Evolutionary conservation across 2,329 filamentous ascomycete species (phyloP).

Genomic region (Pseudogymnoascus sp.): DNA sequence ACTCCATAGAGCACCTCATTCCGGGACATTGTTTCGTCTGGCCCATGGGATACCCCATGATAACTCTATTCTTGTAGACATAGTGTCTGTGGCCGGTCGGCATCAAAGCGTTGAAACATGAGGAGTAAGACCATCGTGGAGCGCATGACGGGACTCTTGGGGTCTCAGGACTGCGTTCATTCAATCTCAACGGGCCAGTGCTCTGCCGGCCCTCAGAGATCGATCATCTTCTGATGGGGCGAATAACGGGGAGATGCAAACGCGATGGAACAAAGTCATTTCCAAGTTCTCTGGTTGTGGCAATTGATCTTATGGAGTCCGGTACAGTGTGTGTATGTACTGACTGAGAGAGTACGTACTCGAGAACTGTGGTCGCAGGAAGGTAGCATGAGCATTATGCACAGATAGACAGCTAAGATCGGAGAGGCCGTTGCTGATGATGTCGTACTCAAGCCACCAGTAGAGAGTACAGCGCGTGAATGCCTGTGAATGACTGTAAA

Average conservation of each 20-base stretch:
- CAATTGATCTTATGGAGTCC: not conserved
- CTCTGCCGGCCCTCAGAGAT: not conserved
- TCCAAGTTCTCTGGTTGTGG: not conserved
- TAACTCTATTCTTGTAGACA: conserved; percentile 6
- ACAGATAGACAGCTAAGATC: not conserved
- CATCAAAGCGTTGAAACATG: conserved; percentile 8
- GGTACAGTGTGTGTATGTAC: not conserved
- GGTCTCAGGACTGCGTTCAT: conserved; percentile 3
- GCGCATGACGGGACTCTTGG: not conserved
- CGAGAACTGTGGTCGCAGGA: not conserved
- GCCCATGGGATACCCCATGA: conserved; percentile 3
- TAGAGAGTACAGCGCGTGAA: not conserved
- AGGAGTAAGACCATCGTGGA: conserved; percentile 6
- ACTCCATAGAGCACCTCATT: not conserved
- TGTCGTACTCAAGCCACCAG: not conserved
- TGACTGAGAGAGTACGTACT: not conserved
- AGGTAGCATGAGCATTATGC: not conserved
- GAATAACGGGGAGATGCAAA: not conserved
- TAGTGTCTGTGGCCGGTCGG: not conserved
- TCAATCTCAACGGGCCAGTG: conserved; percentile 7
- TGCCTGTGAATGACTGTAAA: not conserved
- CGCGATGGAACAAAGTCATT: not conserved
- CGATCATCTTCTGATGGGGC: not conserved
- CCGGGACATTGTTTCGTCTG: conserved; percentile 8
- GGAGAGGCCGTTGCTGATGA: not conserved